Evolutionary conservation across 768 basidiomycete species (phyloP).

Genomic region (Rhizopogon roseolus): DNA sequence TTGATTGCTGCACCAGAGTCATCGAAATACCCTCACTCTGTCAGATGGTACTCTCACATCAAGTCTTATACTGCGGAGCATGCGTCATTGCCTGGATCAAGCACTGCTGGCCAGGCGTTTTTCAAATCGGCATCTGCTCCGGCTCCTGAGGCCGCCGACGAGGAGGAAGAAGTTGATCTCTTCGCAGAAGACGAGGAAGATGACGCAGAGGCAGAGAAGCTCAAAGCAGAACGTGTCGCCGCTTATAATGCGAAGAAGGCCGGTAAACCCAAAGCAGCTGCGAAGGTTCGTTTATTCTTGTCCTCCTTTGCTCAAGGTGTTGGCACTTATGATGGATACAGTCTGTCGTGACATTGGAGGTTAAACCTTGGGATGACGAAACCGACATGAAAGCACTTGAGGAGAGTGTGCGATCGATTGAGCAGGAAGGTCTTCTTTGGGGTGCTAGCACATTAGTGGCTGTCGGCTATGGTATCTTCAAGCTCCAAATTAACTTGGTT

Average conservation of each 20-base stretch:
- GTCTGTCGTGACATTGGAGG: slow-evolving; percentile 97
- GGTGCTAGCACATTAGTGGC: slow-evolving; percentile 90
- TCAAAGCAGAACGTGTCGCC: slow-evolving; percentile 91
- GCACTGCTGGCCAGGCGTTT: slow-evolving; percentile 74
- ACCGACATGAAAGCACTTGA: slow-evolving; percentile 94
- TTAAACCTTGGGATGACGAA: slow-evolving; percentile 99
- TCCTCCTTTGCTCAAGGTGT: neutral
- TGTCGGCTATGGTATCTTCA: slow-evolving; percentile 91
- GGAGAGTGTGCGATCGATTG: slow-evolving; percentile 75
- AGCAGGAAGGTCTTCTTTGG: slow-evolving; percentile 92
- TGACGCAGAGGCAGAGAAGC: slow-evolving; percentile 77
- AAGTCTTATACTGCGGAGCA: slow-evolving; percentile 80
- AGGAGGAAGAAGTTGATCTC: slow-evolving; percentile 71
- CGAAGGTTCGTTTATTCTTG: slow-evolving; percentile 56
- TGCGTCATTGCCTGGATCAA: slow-evolving; percentile 76
- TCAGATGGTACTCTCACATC: slow-evolving; percentile 95
- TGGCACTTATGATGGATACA: slow-evolving; percentile 26
- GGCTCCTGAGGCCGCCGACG: slow-evolving; percentile 38
- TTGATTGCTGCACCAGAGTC: slow-evolving; percentile 66
- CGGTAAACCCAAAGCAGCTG: slow-evolving; percentile 77
- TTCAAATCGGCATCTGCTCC: slow-evolving; percentile 45
- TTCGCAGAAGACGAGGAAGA: slow-evolving; percentile 78
- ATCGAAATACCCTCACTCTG: slow-evolving; percentile 62
- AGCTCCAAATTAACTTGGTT: slow-evolving; percentile 74
- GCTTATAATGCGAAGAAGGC: slow-evolving; percentile 94